Evolutionary conservation across 1,284 basidiomycete genomes (phyloP).

Genomic region (Trichosporon inkin): DNA sequence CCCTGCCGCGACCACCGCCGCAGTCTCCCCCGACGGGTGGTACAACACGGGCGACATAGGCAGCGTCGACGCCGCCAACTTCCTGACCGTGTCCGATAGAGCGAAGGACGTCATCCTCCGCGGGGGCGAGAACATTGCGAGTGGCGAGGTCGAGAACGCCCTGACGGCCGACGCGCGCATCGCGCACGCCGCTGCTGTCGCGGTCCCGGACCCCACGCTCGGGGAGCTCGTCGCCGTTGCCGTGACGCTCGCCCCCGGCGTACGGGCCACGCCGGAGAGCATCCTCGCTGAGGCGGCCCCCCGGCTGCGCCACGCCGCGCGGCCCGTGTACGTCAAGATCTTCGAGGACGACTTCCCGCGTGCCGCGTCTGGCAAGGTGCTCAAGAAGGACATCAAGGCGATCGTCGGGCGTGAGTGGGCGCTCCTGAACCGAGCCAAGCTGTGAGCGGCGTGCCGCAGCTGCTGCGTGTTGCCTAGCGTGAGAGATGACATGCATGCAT

Average conservation of each 20-base stretch:
- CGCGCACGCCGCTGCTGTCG: conserved; percentile 35
- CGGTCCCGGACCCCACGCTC: conserved; percentile 34
- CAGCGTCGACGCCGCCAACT: conserved; percentile 35
- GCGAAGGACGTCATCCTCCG: conserved; percentile 44
- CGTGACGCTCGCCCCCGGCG: conserved; percentile 26
- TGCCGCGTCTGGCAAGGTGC: conserved; percentile 17
- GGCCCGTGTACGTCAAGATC: conserved; percentile 12
- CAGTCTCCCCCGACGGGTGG: conserved; percentile 37
- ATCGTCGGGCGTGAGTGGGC: conserved; percentile 16
- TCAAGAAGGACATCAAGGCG: conserved; percentile 17
- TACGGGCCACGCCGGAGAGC: not conserved
- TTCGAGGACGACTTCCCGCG: conserved; percentile 12
- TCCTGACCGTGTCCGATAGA: conserved; percentile 41
- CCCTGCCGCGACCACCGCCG: conserved; percentile 17
- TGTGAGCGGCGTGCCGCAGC: not conserved
- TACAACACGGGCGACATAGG: conserved; percentile 45
- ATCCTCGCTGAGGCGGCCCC: conserved; percentile 2
- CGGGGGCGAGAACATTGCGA: conserved; percentile 42
- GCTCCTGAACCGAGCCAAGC: conserved; percentile 7
- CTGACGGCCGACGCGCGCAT: conserved; percentile 33
- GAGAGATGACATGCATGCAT: not conserved
- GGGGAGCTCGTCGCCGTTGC: conserved; percentile 42
- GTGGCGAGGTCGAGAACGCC: conserved; percentile 42
- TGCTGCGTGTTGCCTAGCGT: too few relatives aligned
- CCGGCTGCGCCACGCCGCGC: conserved; percentile 13